These are phyloP conservation scores for Oxyria digyna DNA, from an alignment of 148 eudicot species.

Conservation along the genomic window DNA sequence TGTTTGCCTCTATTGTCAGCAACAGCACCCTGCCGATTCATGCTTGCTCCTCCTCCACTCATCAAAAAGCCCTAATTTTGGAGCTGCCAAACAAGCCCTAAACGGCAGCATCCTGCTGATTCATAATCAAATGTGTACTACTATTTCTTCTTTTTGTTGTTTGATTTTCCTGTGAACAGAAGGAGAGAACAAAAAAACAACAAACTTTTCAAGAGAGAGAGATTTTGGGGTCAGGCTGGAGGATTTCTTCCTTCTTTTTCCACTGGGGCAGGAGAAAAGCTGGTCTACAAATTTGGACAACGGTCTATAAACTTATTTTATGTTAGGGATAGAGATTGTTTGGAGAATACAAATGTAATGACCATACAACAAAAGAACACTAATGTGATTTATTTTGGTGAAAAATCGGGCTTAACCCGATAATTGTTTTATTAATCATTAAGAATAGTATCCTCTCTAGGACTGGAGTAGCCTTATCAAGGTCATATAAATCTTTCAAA, in stretches of 20 bases:
- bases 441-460: too few relatives aligned
- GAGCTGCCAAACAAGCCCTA: not conserved
- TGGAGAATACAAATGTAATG: too few relatives aligned
- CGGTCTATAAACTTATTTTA: not conserved
- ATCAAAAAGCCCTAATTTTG: not conserved
- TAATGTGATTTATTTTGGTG: too few relatives aligned
- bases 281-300: not conserved
- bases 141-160: not conserved
- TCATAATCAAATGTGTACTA: not conserved
- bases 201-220: not conserved
- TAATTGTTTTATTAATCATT: too few relatives aligned
- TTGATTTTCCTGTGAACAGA: too few relatives aligned
- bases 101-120: not conserved
- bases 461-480: too few relatives aligned
- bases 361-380: too few relatives aligned
- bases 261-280: not conserved
- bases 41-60: slow-evolving; percentile 10
- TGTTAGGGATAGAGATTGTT: too few relatives aligned
- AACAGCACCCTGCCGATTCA: slow-evolving; percentile 27
- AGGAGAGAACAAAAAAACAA: too few relatives aligned
- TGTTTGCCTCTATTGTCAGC: slow-evolving; percentile 63
- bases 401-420: too few relatives aligned
- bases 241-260: not conserved
- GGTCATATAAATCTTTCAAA: too few relatives aligned
- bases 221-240: too few relatives aligned